phyloP scores from a whole-genome alignment of 257 asterid genomes.

The Fraxinus americana region DNA sequence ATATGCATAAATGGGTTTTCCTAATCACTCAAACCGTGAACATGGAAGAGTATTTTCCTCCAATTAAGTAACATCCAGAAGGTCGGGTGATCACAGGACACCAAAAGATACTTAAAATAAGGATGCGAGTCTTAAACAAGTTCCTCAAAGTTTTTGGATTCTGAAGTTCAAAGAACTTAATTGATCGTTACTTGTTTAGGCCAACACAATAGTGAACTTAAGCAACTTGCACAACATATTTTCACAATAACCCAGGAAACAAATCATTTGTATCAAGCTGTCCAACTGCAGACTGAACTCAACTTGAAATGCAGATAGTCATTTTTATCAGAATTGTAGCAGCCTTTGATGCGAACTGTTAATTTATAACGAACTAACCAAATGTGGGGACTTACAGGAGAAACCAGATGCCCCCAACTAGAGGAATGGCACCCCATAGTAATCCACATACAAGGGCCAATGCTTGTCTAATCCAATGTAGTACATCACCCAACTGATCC shows the following conservation, averaged over 20 bases:
- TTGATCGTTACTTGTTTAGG: no score
- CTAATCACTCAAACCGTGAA: neutral
- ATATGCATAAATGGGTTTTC: no score
- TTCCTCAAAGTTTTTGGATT: neutral
- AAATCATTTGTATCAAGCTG: neutral
- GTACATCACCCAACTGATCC: constrained; percentile 92
- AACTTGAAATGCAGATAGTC: neutral
- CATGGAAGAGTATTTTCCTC: neutral
- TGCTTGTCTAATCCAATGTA: constrained; percentile 94
- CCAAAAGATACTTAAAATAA: no score
- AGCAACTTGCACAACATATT: neutral
- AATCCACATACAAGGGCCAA: constrained; percentile 75
- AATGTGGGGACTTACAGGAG: constrained; percentile 55
- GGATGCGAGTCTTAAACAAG: neutral
- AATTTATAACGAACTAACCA: neutral
- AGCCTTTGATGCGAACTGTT: neutral
- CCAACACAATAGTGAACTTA: neutral
- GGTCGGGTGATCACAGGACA: neutral
- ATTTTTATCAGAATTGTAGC: neutral
- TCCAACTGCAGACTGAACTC: neutral
- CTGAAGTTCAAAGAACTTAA: neutral
- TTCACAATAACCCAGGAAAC: neutral
- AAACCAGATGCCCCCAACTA: constrained; percentile 89
- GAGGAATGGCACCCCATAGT: constrained; percentile 89
- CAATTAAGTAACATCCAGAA: no score